Evolutionary conservation across 1,139 yeast genomes (phyloP).

Genomic region (Arxiozyma slooffiae): DNA sequence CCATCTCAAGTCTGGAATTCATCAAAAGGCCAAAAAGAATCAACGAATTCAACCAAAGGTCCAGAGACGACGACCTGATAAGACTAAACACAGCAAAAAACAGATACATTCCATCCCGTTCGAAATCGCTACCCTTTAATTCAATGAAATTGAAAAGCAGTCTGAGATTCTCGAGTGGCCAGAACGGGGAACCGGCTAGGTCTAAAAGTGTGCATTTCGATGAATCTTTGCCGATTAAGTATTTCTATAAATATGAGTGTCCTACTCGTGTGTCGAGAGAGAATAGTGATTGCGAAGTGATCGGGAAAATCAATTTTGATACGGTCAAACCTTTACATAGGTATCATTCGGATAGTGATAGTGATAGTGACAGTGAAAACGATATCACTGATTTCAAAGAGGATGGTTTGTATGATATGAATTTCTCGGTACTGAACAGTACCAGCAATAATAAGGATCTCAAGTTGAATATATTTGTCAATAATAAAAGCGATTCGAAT

Average conservation of each 20-base stretch:
- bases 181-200: conserved; percentile 7
- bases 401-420: conserved; percentile 12
- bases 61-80: conserved; percentile 1
- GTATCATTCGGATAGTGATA: background rate
- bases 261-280: conserved; percentile 17
- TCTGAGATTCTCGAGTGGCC: background rate
- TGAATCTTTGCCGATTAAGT: conserved; percentile 22
- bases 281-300: conserved; percentile 4
- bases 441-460: conserved; percentile 11
- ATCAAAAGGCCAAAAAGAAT: background rate
- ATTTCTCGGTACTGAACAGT: conserved; percentile 21
- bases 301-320: conserved; percentile 9
- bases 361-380: conserved; percentile 3
- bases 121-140: conserved; percentile 25
- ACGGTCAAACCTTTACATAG: conserved; percentile 7
- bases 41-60: background rate
- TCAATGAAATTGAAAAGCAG: conserved; percentile 6
- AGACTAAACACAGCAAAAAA: conserved; percentile 5
- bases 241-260: conserved; percentile 22
- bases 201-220: conserved; percentile 28
- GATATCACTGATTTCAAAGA: background rate
- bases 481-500: conserved; percentile 9
- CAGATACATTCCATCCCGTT: conserved; percentile 10
- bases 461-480: conserved; percentile 23
- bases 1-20: background rate